Evolutionary conservation across 179 eudicot species (phyloP), one percentile per base, ranked within the genome.

Genomic region (Spinacia oleracea): DNA sequence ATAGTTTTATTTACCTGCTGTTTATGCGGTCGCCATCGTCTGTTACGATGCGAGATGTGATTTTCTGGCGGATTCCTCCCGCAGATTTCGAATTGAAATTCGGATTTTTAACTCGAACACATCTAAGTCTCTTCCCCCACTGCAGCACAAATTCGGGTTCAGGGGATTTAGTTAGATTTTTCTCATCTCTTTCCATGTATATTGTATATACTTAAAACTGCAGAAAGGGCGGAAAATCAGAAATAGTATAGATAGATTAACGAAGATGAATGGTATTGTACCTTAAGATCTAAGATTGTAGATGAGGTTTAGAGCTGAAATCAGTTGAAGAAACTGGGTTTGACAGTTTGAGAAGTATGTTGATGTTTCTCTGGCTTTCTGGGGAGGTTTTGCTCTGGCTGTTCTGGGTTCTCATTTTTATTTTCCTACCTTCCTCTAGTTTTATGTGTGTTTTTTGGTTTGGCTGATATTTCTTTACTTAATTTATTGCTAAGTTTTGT

Each of bases 61-160:
- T 87, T 84, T 73, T 80, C 64, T 90, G 87, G 60, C 91, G 91
- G 63, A 76, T 68, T 48, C 80, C 83, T 55, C 73, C 70, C 29
- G 64, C 56, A 0, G 84, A 79, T 42, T 78, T 79, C 2, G 65
- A 46, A 3, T 85, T 58, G 38, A 72, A 72, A 56, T 74, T 81
- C 0, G 83, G 80, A 38, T 81, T 80, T 73, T 89, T 89, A 15
- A 89, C 62, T n/a, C 90, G 79, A 29, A 86, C 83, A 72, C 91
- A 85, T 81, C 90, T 69, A 6, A 87, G 78, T 67, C 91, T 84
- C 72, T 91, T 91, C 21, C 96, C 92, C 96, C 96, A 89, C 81
- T 87, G 89, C 35, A 91, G 65, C 56, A 89, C 81, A 70, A 86
- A 82, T 73, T 89, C 89, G 11, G 89, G 81, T 75, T 86, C 92